These are phyloP conservation scores for Prillingera fragicola DNA, from an alignment of 1,284 basidiomycete genomes.

Conservation along the genomic window DNA sequence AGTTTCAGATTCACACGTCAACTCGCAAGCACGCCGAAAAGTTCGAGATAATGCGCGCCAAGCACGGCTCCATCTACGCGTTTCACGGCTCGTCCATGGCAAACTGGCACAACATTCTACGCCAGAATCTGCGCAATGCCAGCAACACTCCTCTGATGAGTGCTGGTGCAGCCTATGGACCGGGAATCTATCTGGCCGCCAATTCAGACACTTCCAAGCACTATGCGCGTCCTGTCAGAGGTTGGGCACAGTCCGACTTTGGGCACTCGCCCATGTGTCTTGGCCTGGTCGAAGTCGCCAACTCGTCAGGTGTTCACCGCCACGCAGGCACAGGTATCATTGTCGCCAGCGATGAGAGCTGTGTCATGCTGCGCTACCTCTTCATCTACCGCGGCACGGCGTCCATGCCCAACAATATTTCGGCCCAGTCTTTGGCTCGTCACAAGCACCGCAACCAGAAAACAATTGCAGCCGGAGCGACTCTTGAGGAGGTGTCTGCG, in stretches of 20 bases:
- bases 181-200: slow-evolving; percentile 4
- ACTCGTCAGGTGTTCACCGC: slow-evolving; percentile 9
- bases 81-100: slow-evolving; percentile 9
- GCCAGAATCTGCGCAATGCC: slow-evolving; percentile 13
- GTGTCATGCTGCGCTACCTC: slow-evolving; percentile 10
- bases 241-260: neutral
- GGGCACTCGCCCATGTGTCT: slow-evolving; percentile 1
- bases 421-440: neutral
- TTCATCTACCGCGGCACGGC: slow-evolving; percentile 3
- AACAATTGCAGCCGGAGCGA: slow-evolving; percentile 8
- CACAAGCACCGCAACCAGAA: slow-evolving; percentile 1
- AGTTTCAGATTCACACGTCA: slow-evolving; percentile 12
- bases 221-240: neutral
- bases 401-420: neutral
- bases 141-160: slow-evolving; percentile 7
- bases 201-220: neutral
- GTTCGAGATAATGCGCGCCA: slow-evolving; percentile 5
- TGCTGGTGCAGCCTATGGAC: slow-evolving; percentile 4
- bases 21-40: slow-evolving; percentile 9
- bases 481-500: neutral
- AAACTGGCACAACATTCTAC: slow-evolving; percentile 16
- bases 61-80: slow-evolving; percentile 5
- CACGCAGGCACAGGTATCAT: neutral
- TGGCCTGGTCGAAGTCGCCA: slow-evolving; percentile 9
- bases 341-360: slow-evolving; percentile 10